A percentile compares a stretch with the other conserved stretches of the same genome.
Evolutionary conservation across 1,284 basidiomycete genomes (phyloP).

Genomic region (Trichosporon sp.): DNA sequence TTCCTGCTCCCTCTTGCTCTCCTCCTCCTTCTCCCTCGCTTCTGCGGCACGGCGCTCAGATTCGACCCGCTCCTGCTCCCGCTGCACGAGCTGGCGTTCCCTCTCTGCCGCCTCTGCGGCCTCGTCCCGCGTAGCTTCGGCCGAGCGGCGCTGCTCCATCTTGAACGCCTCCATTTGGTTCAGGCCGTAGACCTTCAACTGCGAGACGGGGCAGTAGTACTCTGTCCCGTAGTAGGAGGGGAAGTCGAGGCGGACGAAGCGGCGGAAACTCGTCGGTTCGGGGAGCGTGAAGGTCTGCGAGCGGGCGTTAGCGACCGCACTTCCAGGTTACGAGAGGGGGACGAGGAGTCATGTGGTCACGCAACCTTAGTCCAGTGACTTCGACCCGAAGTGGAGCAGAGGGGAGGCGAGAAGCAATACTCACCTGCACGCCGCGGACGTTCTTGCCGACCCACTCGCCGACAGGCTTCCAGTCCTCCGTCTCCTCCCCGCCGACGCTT

Average conservation of each 20-base stretch:
- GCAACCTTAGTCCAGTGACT: background rate
- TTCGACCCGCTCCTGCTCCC: slow-evolving; percentile 57
- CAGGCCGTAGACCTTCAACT: slow-evolving; percentile 90
- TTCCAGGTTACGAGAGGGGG: background rate
- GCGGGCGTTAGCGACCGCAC: slow-evolving; percentile 57
- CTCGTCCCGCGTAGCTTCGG: slow-evolving; percentile 40
- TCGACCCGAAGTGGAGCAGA: slow-evolving; percentile 2
- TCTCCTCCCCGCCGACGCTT: slow-evolving; percentile 71
- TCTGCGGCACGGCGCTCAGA: slow-evolving; percentile 57
- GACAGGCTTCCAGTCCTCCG: slow-evolving; percentile 58
- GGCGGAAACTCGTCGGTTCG: slow-evolving; percentile 77
- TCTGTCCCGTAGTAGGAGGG: slow-evolving; percentile 91
- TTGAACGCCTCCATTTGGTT: slow-evolving; percentile 97
- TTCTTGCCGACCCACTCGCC: slow-evolving; percentile 85
- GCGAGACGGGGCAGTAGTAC: slow-evolving; percentile 92
- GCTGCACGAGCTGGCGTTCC: slow-evolving; percentile 32
- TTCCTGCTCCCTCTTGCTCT: slow-evolving; percentile 43
- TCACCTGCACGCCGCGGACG: slow-evolving; percentile 85
- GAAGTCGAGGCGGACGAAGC: slow-evolving; percentile 93
- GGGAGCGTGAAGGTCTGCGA: slow-evolving; percentile 64
- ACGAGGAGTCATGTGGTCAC: background rate
- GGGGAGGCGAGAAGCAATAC: slow-evolving; percentile 38
- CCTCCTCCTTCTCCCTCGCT: slow-evolving; percentile 35
- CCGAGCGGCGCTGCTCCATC: slow-evolving; percentile 65
- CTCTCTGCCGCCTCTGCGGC: slow-evolving; percentile 37